phyloP scores from a whole-genome alignment of 1,284 basidiomycete genomes.

The Pulveroboletus sp. region DNA sequence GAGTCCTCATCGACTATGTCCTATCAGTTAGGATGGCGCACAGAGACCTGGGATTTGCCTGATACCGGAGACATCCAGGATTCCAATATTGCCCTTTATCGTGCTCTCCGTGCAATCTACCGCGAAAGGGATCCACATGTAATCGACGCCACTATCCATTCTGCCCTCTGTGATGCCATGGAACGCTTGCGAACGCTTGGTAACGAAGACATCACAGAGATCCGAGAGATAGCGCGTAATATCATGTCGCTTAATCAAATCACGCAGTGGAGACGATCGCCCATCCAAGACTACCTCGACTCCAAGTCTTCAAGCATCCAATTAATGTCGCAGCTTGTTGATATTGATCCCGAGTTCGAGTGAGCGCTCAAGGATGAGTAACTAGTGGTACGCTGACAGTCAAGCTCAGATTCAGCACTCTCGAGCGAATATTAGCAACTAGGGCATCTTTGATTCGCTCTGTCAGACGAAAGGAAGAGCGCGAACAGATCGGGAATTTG shows the following conservation, averaged over 20 bases:
- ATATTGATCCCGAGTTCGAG: slow-evolving; percentile 61
- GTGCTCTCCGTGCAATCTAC: slow-evolving; percentile 74
- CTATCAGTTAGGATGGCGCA: slow-evolving; percentile 86
- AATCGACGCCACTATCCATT: slow-evolving; percentile 47
- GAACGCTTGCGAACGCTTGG: slow-evolving; percentile 61
- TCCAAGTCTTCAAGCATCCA: slow-evolving; percentile 34
- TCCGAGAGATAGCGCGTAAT: slow-evolving; percentile 61
- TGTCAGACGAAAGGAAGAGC: slow-evolving; percentile 58
- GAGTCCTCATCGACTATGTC: slow-evolving; percentile 48
- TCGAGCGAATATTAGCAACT: slow-evolving; percentile 80
- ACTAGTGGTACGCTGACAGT: slow-evolving; percentile 11
- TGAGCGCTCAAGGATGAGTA: slow-evolving; percentile 37
- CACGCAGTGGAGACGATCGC: slow-evolving; percentile 47
- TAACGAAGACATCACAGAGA: slow-evolving; percentile 74
- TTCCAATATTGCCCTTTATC: slow-evolving; percentile 67
- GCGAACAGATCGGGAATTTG: slow-evolving; percentile 69
- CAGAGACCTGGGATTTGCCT: slow-evolving; percentile 90
- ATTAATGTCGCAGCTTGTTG: slow-evolving; percentile 43
- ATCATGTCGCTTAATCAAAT: slow-evolving; percentile 81
- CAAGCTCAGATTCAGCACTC: slow-evolving; percentile 62
- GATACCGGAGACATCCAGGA: slow-evolving; percentile 44
- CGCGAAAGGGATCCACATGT: slow-evolving; percentile 58
- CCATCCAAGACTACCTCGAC: slow-evolving; percentile 37
- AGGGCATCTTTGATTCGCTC: slow-evolving; percentile 81
- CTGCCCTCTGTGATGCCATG: slow-evolving; percentile 58